Conservation (phyloP, 805 yeast genomes). For the Clavispora vitiphila region DNA sequence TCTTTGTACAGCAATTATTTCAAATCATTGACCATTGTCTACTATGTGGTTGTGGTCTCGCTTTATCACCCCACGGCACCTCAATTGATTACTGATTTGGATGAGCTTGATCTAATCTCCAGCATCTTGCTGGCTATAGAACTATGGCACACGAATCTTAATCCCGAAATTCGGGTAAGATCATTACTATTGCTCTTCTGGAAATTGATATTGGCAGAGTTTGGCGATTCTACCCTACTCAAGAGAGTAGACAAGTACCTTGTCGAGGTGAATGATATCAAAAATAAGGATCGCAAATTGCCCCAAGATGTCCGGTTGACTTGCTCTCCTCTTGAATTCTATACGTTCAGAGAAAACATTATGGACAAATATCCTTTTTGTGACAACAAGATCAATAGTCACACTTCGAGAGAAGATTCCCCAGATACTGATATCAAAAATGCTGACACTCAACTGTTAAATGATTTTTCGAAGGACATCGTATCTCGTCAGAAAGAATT, state of each 20-base stretch:
- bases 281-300: slow-evolving; percentile 18
- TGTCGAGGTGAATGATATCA: slow-evolving; percentile 34
- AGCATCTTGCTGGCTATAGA: slow-evolving; percentile 50
- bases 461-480: slow-evolving; percentile 5
- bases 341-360: slow-evolving; percentile 71
- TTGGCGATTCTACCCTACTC: slow-evolving; percentile 52
- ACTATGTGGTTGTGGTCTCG: slow-evolving; percentile 26
- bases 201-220: slow-evolving; percentile 50
- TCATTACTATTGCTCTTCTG: slow-evolving; percentile 50
- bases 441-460: background rate
- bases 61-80: slow-evolving; percentile 6
- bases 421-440: background rate
- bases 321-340: slow-evolving; percentile 83
- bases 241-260: slow-evolving; percentile 44
- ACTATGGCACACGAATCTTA: slow-evolving; percentile 58
- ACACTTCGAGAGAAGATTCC: background rate
- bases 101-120: slow-evolving; percentile 36
- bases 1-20: slow-evolving; percentile 17
- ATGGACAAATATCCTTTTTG: slow-evolving; percentile 66
- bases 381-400: background rate
- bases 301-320: slow-evolving; percentile 27
- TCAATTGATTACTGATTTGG: slow-evolving; percentile 18
- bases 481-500: slow-evolving; percentile 21
- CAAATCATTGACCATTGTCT: slow-evolving; percentile 29
- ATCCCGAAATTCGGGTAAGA: slow-evolving; percentile 43